Percentiles rank a stretch among this genome's conserved stretches.
Conservation (phyloP, 805 yeast species). For the Brettanomyces sp. region DNA sequence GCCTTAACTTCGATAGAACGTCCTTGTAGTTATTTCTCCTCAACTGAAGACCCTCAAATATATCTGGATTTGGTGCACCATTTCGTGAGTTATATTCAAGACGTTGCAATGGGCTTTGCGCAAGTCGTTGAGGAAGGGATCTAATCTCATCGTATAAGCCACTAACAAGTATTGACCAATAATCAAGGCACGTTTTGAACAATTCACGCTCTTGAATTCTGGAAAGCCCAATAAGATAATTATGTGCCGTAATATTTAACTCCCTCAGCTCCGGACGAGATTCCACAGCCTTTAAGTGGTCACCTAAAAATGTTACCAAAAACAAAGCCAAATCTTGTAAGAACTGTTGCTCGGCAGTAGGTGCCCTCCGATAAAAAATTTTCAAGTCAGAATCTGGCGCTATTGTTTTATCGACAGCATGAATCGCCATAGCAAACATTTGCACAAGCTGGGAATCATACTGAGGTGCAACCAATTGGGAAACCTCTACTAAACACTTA, state of each 20-base stretch:
- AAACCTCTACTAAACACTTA: slow-evolving; percentile 89
- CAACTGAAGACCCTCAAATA: slow-evolving; percentile 68
- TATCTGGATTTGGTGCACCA: slow-evolving; percentile 82
- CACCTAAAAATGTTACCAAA: slow-evolving; percentile 71
- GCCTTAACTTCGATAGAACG: slow-evolving; percentile 72
- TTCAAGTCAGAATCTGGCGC: slow-evolving; percentile 69
- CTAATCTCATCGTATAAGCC: slow-evolving; percentile 81
- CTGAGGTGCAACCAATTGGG: slow-evolving; percentile 52
- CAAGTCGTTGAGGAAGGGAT: slow-evolving; percentile 59
- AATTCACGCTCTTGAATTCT: slow-evolving; percentile 91
- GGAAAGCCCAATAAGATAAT: slow-evolving; percentile 75
- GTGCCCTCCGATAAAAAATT: slow-evolving; percentile 63
- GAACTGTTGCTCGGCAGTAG: slow-evolving; percentile 81
- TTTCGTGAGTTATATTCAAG: slow-evolving; percentile 40
- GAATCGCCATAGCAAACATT: slow-evolving; percentile 67
- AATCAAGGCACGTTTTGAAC: slow-evolving; percentile 90
- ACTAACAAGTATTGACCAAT: slow-evolving; percentile 83
- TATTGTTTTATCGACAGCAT: slow-evolving; percentile 54
- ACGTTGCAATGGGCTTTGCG: slow-evolving; percentile 64
- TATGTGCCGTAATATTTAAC: slow-evolving; percentile 62
- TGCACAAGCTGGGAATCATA: slow-evolving; percentile 50
- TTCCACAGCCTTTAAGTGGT: slow-evolving; percentile 63
- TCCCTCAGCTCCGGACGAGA: slow-evolving; percentile 39
- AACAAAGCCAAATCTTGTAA: slow-evolving; percentile 93
- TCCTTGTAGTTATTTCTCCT: slow-evolving; percentile 80